Conservation (phyloP, 2,329 filamentous ascomycete genomes). For the Lithohypha guttulata region DNA sequence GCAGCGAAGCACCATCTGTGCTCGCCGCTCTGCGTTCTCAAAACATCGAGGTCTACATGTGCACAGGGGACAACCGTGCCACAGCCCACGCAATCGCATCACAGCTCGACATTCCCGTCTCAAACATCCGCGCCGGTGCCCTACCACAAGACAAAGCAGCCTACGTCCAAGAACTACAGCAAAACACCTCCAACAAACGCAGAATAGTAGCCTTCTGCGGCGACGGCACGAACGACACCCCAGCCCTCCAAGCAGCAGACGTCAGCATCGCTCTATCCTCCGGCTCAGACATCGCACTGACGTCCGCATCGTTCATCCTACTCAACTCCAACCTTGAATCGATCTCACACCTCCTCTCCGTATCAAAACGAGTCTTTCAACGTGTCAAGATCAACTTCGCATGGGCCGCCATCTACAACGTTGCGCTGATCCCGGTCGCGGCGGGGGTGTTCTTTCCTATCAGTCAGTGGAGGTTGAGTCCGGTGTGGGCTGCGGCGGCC, state of each 20-base stretch:
- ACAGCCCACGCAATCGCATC: constrained; percentile 71
- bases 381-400: constrained; percentile 75
- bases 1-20: constrained; percentile 57
- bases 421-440: constrained; percentile 66
- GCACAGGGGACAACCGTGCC: constrained; percentile 80
- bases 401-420: constrained; percentile 77
- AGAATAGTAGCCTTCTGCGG: constrained; percentile 71
- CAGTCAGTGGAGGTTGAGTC: constrained; percentile 35
- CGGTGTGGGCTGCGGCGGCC: constrained; percentile 71
- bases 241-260: constrained; percentile 68
- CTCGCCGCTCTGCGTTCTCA: constrained; percentile 53
- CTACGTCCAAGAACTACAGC: constrained; percentile 32
- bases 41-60: constrained; percentile 69
- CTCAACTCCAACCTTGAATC: constrained; percentile 59
- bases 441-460: constrained; percentile 66
- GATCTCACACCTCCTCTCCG: constrained; percentile 61
- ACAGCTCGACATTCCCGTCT: constrained; percentile 59
- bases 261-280: constrained; percentile 73
- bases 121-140: constrained; percentile 76
- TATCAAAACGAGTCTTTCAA: constrained; percentile 61
- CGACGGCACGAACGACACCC: constrained; percentile 78
- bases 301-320: constrained; percentile 70
- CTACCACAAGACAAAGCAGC: constrained; percentile 66
- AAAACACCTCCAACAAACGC: constrained; percentile 24
- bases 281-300: constrained; percentile 73